Conservation (phyloP, 2,329 filamentous ascomycete species). For the Geosmithia morbida region DNA sequence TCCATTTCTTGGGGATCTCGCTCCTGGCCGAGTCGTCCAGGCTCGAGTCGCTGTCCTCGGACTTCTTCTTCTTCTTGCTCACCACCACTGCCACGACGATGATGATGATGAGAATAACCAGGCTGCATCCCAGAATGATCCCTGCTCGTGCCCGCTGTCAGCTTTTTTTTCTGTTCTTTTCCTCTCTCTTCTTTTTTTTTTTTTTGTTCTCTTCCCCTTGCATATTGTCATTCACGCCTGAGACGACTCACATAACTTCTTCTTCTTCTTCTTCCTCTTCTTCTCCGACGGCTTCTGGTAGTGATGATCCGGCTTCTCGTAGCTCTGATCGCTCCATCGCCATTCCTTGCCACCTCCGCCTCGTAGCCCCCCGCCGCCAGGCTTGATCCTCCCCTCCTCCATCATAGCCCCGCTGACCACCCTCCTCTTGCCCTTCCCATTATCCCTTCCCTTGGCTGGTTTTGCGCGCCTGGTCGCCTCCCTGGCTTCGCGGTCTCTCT, state of each 20-base stretch:
- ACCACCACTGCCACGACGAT: conserved; percentile 53
- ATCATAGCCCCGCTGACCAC: conserved; percentile 57
- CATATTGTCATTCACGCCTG: background rate
- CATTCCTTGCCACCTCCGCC: conserved; percentile 27
- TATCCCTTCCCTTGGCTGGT: background rate
- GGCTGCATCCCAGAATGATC: conserved; percentile 38
- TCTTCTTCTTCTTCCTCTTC: conserved; percentile 35
- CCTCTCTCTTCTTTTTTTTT: conserved; percentile 30
- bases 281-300: conserved; percentile 26
- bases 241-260: conserved; percentile 8
- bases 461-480: conserved; percentile 1
- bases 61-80: conserved; percentile 40
- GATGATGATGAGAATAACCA: conserved; percentile 49
- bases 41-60: conserved; percentile 9
- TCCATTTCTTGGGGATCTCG: conserved; percentile 49
- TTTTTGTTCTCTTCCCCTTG: conserved; percentile 16
- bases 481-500: conserved; percentile 6
- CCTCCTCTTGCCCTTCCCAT: conserved; percentile 32
- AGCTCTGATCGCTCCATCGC: conserved; percentile 24
- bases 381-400: conserved; percentile 45
- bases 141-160: conserved; percentile 23
- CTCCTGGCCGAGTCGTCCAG: conserved; percentile 37
- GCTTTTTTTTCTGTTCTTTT: too few relatives aligned
- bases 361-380: conserved; percentile 1
- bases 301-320: conserved; percentile 32